A percentile compares a stretch with the other conserved stretches of the same genome.
phyloP scores from a whole-genome alignment of 1,284 basidiomycete genomes.

The Wolfiporia cocos region DNA sequence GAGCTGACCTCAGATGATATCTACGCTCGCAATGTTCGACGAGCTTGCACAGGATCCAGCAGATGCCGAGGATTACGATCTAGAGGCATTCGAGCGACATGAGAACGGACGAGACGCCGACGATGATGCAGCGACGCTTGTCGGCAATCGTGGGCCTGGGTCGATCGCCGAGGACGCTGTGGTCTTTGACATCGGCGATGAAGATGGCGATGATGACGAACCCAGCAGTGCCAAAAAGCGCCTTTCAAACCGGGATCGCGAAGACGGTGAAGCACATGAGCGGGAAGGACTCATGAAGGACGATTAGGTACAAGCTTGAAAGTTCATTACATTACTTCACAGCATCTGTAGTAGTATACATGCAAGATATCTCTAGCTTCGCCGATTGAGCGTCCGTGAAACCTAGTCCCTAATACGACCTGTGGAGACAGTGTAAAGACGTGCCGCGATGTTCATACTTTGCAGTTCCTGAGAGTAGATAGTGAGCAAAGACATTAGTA shows the following conservation, averaged over 20 bases:
- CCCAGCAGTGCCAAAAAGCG: constrained; percentile 40
- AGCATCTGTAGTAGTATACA: constrained; percentile 53
- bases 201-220: constrained; percentile 68
- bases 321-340: constrained; percentile 24
- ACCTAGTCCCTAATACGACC: constrained; percentile 69
- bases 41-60: constrained; percentile 86
- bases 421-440: constrained; percentile 77
- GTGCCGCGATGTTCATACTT: constrained; percentile 88
- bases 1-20: constrained; percentile 29
- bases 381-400: constrained; percentile 8
- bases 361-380: constrained; percentile 20
- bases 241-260: constrained; percentile 36
- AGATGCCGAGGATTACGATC: constrained; percentile 90
- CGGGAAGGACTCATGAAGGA: constrained; percentile 56
- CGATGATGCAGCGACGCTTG: constrained; percentile 65
- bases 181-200: constrained; percentile 91
- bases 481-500: neutral
- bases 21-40: constrained; percentile 77
- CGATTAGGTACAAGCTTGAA: constrained; percentile 22
- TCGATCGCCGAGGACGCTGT: constrained; percentile 63
- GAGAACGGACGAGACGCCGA: constrained; percentile 46
- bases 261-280: constrained; percentile 43
- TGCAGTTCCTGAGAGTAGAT: constrained; percentile 77
- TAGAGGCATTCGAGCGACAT: constrained; percentile 64
- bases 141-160: constrained; percentile 45